Evolutionary conservation across 129 eudicot species (phyloP).

Genomic region (Rutidosis leptorrhynchoides): DNA sequence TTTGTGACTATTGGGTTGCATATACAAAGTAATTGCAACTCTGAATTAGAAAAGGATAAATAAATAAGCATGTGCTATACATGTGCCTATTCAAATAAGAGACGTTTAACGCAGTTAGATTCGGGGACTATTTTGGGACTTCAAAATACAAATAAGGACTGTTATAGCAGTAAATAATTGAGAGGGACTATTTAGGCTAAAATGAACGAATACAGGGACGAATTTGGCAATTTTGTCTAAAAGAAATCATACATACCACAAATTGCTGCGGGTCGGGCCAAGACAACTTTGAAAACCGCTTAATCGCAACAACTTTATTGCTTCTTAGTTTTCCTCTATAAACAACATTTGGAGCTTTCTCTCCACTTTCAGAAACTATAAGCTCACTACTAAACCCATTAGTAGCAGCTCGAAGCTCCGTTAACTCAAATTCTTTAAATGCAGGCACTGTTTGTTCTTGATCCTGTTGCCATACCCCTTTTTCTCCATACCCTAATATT

Average conservation of each 20-base stretch:
- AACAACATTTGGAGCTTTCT: slow-evolving; percentile 97
- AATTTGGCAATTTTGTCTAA: too few species aligned
- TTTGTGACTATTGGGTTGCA: too few species aligned
- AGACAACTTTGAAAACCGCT: slow-evolving; percentile 89
- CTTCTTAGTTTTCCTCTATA: slow-evolving; percentile 78
- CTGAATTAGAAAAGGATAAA: too few species aligned
- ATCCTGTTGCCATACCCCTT: slow-evolving; percentile 42
- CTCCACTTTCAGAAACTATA: slow-evolving; percentile 97
- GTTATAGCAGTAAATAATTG: too few species aligned
- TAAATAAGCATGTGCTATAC: too few species aligned
- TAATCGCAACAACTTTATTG: slow-evolving; percentile 77
- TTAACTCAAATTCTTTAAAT: slow-evolving; percentile 70
- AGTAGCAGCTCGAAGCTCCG: slow-evolving; percentile 91
- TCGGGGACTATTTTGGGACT: too few species aligned
- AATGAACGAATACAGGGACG: too few species aligned
- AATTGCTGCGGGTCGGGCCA: slow-evolving; percentile 99
- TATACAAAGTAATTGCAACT: too few species aligned
- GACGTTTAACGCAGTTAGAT: too few species aligned
- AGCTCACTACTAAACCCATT: slow-evolving; percentile 90
- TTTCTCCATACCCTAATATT: slow-evolving; percentile 43
- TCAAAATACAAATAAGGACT: too few species aligned
- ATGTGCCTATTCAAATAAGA: too few species aligned
- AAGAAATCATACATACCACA: slow-evolving; percentile 52
- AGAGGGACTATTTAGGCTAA: too few species aligned
- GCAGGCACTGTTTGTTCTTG: slow-evolving; percentile 67